Evolutionary conservation across 2,329 filamentous ascomycete genomes (phyloP), one percentile per base, ranked within the genome.

Genomic region (Monilinia fructicola): DNA sequence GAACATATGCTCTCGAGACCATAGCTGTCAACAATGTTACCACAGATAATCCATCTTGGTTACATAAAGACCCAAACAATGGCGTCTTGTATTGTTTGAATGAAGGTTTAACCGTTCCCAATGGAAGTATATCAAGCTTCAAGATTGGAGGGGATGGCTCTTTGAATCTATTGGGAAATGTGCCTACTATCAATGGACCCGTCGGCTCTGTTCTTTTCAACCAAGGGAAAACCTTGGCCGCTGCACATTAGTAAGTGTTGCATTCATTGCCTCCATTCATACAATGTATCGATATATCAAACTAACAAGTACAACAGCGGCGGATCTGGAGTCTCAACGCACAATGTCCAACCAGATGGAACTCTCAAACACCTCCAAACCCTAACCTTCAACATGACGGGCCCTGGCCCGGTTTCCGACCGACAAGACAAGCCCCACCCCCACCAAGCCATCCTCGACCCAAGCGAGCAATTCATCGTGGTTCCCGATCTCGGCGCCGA

Each of bases 401-500:
- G 60, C 5, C 76, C 77, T 0, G 80, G 79, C 54, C 74, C 79
- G 28, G 70, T 76, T 50, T 76, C 74, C 0, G 9, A 21, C 16
- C 78, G 80, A 65, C 81, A 84, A 74, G 77, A 80, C 42, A 72
- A 78, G 1, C 77, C 83, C 2, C 82, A 84, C 67, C 83, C 83
- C 0, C 84, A 86, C 70, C 75, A 84, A 70, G 79, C 80, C 6
- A 72, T 85, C 67, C 72, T 85, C 42, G 84, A 86, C 69, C 84
- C 84, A 0, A 83, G 81, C 1, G 80, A 78, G 4, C 68, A 77
- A 9, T 86, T 79, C 73, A 71, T 85, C 28, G 68, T 86, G 18
- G 78, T 81, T 21, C 82, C 84, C 0, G 84, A 86, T 67, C 78
- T 88, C 1, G 81, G 84, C 31, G 78, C 80, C 0, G 84, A 86